These are phyloP conservation scores for Penicillium dipodomyicola DNA, from an alignment of 495 filamentous ascomycete genomes.

Conservation along the genomic window DNA sequence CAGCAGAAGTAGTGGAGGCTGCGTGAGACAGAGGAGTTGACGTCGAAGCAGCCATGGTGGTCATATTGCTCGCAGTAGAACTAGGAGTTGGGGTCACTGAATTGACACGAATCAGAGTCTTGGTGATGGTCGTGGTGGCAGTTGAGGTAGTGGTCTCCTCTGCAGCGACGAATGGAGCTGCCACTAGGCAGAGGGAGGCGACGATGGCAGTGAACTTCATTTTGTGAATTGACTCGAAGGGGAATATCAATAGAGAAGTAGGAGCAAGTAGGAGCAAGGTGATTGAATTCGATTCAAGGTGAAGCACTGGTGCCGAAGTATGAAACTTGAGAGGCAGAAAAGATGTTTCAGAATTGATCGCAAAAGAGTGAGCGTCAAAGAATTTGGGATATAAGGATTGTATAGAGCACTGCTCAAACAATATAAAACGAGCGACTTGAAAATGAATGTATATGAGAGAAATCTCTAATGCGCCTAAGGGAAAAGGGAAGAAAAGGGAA, in stretches of 20 bases:
- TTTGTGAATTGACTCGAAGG: slow-evolving; percentile 14
- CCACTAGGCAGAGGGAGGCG: slow-evolving; percentile 38
- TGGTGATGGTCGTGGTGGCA: slow-evolving; percentile 35
- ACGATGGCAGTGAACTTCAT: slow-evolving; percentile 40
- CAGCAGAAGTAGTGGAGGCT: slow-evolving; percentile 23
- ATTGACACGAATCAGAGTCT: slow-evolving; percentile 34
- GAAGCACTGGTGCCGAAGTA: background rate
- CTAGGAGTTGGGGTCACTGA: slow-evolving; percentile 30
- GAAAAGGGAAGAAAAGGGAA: slow-evolving; percentile 17
- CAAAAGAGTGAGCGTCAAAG: slow-evolving; percentile 32
- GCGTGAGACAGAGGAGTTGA: slow-evolving; percentile 24
- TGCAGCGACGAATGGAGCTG: slow-evolving; percentile 30
- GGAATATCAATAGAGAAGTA: slow-evolving; percentile 6
- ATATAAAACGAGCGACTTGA: slow-evolving; percentile 26
- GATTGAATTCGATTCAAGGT: background rate
- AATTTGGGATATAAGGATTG: slow-evolving; percentile 23
- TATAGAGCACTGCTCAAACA: slow-evolving; percentile 30
- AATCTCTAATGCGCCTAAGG: slow-evolving; percentile 20
- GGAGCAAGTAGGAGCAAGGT: background rate
- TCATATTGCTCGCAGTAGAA: slow-evolving; percentile 19
- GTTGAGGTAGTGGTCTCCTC: slow-evolving; percentile 30
- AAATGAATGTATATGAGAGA: slow-evolving; percentile 22
- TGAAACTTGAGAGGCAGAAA: background rate
- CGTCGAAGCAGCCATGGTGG: slow-evolving; percentile 16
- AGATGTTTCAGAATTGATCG: slow-evolving; percentile 13